These are phyloP conservation scores for Candida caryicola DNA, from an alignment of 805 yeast genomes.

Conservation along the genomic window DNA sequence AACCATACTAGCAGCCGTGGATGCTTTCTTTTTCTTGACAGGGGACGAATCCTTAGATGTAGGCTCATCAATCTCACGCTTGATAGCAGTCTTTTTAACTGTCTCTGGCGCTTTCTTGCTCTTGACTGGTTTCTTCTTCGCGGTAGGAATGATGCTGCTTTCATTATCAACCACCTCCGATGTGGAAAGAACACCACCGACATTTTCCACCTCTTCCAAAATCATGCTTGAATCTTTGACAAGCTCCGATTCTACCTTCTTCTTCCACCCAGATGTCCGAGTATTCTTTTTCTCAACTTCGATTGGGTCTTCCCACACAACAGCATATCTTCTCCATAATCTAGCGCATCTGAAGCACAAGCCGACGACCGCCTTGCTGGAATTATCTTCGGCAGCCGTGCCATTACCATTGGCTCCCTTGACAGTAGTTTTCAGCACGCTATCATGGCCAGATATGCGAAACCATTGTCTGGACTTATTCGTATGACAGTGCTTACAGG, in stretches of 20 bases:
- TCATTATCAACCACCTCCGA: conserved; percentile 7
- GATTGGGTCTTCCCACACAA: conserved; percentile 77
- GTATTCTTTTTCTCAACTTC: conserved; percentile 54
- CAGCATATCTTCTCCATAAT: conserved; percentile 88
- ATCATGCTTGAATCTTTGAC: conserved; percentile 60
- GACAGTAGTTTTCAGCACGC: conserved; percentile 35
- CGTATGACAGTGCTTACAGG: conserved; percentile 74
- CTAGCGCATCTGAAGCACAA: conserved; percentile 85
- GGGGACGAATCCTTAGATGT: conserved; percentile 4
- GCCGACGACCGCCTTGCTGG: conserved; percentile 45
- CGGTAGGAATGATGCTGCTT: conserved; percentile 4
- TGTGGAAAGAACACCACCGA: conserved; percentile 20
- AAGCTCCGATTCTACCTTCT: conserved; percentile 64
- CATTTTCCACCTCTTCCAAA: conserved; percentile 44
- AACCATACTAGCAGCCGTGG: too few relatives aligned
- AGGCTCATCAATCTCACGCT: neutral
- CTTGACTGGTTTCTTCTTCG: conserved; percentile 11
- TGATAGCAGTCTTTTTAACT: neutral
- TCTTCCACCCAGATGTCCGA: conserved; percentile 53
- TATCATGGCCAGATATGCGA: conserved; percentile 59
- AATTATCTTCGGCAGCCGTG: conserved; percentile 9
- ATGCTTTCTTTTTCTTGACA: conserved; percentile 3
- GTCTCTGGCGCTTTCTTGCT: conserved; percentile 5
- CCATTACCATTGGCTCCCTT: conserved; percentile 15
- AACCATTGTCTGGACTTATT: conserved; percentile 60